A percentile compares a stretch with the other conserved stretches of the same genome.
phyloP scores from a whole-genome alignment of 2,329 filamentous ascomycete genomes.

The Xylariomycetidae sp. region DNA sequence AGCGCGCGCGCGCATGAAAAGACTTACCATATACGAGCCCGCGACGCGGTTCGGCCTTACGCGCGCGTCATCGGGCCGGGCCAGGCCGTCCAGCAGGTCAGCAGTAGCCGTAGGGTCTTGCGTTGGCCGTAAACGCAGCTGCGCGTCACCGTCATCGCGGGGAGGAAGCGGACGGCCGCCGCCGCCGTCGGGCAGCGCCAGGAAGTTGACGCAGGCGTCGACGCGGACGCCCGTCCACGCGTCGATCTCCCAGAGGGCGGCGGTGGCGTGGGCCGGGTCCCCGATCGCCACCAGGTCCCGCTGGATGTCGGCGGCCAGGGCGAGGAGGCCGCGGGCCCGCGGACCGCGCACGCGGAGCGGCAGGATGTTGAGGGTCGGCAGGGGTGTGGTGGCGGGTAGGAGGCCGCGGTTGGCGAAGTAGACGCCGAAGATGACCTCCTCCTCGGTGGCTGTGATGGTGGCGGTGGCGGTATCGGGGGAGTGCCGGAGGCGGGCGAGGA shows the following conservation, averaged over 20 bases:
- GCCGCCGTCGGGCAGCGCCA: conserved; percentile 49
- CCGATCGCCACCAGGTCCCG: conserved; percentile 59
- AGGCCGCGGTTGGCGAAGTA: conserved; percentile 75
- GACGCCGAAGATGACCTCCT: conserved; percentile 62
- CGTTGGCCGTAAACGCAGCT: too few relatives aligned
- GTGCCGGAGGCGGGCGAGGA: conserved; percentile 19
- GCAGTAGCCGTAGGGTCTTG: too few relatives aligned
- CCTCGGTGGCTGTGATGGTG: conserved; percentile 2
- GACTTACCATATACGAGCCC: conserved; percentile 15
- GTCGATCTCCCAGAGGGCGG: conserved; percentile 64
- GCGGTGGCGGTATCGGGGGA: neutral
- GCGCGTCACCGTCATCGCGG: too few relatives aligned
- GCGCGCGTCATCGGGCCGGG: neutral
- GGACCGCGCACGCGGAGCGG: conserved; percentile 54
- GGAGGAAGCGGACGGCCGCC: too few relatives aligned
- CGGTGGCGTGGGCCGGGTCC: conserved; percentile 45
- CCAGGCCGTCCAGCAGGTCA: neutral
- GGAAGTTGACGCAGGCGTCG: conserved; percentile 75
- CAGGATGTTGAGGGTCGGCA: conserved; percentile 74
- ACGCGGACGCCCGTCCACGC: conserved; percentile 69
- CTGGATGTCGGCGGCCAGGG: conserved; percentile 58
- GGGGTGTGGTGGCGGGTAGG: conserved; percentile 41
- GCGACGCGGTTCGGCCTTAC: neutral
- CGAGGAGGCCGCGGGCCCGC: conserved; percentile 29
- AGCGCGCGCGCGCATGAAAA: too few relatives aligned